Conservation (phyloP, 306 rosid species). For the Lathyrus aphaca region DNA sequence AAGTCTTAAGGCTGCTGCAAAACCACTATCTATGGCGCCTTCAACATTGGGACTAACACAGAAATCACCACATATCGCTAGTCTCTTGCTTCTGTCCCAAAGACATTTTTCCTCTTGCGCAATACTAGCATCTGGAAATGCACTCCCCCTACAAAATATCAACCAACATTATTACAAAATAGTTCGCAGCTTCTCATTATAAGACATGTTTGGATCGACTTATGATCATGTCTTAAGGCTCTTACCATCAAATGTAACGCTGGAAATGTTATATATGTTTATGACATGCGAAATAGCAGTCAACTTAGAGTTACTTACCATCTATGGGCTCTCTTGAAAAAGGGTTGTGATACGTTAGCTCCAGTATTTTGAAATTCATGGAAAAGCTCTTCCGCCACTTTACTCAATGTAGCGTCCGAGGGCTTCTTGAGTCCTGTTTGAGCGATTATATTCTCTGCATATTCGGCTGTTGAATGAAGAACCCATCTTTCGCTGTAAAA, state of each 20-base stretch:
- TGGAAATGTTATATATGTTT: constrained; percentile 10
- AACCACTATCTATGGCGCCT: constrained; percentile 84
- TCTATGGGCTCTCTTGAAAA: constrained; percentile 84
- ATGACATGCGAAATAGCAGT: constrained; percentile 16
- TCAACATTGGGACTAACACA: constrained; percentile 87
- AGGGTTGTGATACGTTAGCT: constrained; percentile 55
- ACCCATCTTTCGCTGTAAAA: constrained; percentile 81
- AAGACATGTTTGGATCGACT: not conserved
- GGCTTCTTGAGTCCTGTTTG: constrained; percentile 80
- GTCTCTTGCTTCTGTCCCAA: constrained; percentile 74
- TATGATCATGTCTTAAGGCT: constrained; percentile 5
- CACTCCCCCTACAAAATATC: constrained; percentile 73
- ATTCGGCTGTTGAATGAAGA: constrained; percentile 80
- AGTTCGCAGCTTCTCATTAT: not conserved
- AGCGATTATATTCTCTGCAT: constrained; percentile 74
- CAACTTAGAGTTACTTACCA: constrained; percentile 63
- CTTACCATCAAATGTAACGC: constrained; percentile 8
- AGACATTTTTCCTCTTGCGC: constrained; percentile 76
- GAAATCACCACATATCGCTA: constrained; percentile 88
- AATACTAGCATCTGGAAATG: constrained; percentile 79
- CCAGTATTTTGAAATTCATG: constrained; percentile 68
- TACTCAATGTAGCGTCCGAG: constrained; percentile 58
- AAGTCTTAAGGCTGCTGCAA: constrained; percentile 82
- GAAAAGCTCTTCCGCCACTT: constrained; percentile 80
- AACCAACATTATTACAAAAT: constrained; percentile 29